Evolutionary conservation across 139 green algal species (phyloP).

Genomic region (Chlamydomonas applanata): DNA sequence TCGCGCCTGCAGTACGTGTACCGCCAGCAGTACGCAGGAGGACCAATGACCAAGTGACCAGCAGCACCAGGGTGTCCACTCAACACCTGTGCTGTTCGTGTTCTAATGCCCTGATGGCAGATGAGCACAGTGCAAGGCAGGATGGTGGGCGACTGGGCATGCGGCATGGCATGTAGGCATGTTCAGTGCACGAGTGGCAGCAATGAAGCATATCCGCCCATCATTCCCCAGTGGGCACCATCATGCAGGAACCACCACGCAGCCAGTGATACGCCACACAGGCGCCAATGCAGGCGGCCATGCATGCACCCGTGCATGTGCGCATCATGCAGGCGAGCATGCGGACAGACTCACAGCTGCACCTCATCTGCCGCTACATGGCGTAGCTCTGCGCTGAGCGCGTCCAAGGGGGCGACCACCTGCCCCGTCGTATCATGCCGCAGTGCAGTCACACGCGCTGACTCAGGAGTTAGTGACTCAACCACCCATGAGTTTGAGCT

Average conservation of each 20-base stretch:
- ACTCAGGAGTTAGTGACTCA: conserved; percentile 12
- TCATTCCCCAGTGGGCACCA: too few species aligned
- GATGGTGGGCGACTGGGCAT: too few species aligned
- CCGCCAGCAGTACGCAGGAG: background rate
- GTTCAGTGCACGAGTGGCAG: background rate
- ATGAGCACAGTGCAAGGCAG: too few species aligned
- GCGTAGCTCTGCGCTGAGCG: conserved; percentile 36
- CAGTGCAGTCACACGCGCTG: conserved; percentile 2
- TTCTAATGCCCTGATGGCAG: too few species aligned
- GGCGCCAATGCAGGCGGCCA: too few species aligned
- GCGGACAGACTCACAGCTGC: conserved; percentile 3
- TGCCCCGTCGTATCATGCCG: conserved; percentile 1
- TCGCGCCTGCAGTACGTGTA: background rate
- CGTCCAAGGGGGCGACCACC: conserved; percentile 27
- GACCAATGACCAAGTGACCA: background rate
- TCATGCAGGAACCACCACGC: background rate
- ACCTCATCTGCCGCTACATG: background rate
- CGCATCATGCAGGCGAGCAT: background rate
- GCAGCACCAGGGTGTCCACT: too few species aligned
- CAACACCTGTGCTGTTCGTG: too few species aligned
- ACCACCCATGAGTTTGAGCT: conserved; percentile 22
- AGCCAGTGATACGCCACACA: too few species aligned
- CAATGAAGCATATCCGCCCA: background rate
- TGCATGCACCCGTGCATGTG: background rate
- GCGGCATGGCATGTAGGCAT: too few species aligned